Evolutionary conservation across 2,329 filamentous ascomycete species (phyloP), one percentile per base, ranked within the genome.

Genomic region (Eutypa lata): DNA sequence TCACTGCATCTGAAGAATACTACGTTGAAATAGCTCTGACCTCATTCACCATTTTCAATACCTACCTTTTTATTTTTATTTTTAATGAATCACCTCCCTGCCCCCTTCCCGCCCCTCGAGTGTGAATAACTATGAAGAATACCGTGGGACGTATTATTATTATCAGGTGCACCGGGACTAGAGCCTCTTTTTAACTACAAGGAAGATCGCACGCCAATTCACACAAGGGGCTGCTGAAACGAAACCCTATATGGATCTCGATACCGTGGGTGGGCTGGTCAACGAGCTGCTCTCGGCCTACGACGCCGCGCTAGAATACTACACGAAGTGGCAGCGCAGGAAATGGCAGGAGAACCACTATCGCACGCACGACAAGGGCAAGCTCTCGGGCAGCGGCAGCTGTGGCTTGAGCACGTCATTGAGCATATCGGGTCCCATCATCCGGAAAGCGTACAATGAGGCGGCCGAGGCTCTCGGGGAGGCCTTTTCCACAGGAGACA

Each of bases 371-470:
- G 50, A 38, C 24, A 56, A 47, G 26, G 54, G 45, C 5, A 48
- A 33, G 7, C 7, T 11, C 5, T 50, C 47, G 13, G 52, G 50
- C 14, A 49, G 56, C 7, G 61, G 59, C 40, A 61, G 60, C 38
- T 73, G 68, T 54, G 70, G 68, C 14, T 58, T 72, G 43, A 66
- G 64, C 53, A 66, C 67, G 1, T 73, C 71, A 18, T 60, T 74
- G 40, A 57, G 51, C 46, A 58, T 68, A 10, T 72, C 72, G 19
- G 59, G 57, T 10, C 55, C 53, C 5, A 63, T 57, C 43, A 61
- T 73, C 51, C 61, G 63, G 38, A 67, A 71, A 11, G 64, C 65
- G 2, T 74, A 69, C 49, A 62, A 66, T 16, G 61, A 62, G 19
- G 71, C 67, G 10, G 63, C 60, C 2, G 63, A 67, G 18, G 60